Evolutionary conservation across 164 flowering plant genomes (phyloP), one percentile per base, ranked within the genome.

Genomic region (Pachysandra terminalis): DNA sequence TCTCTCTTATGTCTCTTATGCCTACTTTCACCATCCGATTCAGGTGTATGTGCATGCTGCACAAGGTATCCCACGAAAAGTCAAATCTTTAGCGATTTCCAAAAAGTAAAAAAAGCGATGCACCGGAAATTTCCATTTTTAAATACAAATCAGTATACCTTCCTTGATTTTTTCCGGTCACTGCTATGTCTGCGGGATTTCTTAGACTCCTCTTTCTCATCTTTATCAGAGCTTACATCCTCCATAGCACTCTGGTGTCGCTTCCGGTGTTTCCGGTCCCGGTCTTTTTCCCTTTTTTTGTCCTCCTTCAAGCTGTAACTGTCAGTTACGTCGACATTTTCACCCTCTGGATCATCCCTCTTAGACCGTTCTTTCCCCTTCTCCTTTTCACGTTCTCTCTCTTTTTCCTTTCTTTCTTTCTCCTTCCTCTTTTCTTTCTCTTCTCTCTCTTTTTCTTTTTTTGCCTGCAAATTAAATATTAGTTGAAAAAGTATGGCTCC

Each of bases 111-210:
- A n/a, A 5, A 32, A 48, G 37, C 13, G 9, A 59, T 22, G 19
- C 21, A 40, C 25, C 24, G 28, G 58, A 25, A n/a, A 32, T 3
- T 32, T 32, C 37, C 37, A 3, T 32, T 32, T 32, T 7, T 32
- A 24, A 45, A 40, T 64, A 1, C 49, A 13, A 48, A 14, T 4
- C 23, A 9, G 19, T 27, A 2, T 83, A 88, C 98, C 95, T 89
- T 91, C 72, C 89, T 85, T 13, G 96, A 90, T 73, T 87, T 95
- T 73, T 83, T 94, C n/a, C 94, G 86, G 52, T 90, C 96, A 81
- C 95, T 84, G 37, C 90, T 79, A 83, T 86, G 96, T 41, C 85
- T 82, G 6, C 87, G 87, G 22, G 90, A 81, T 71, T 80, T 91
- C 74, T 81, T 91, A 17, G 85, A 71, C 51, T 91, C 97, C 68